phyloP scores from a whole-genome alignment of 345 rosid species.

The Populus ilicifolia region DNA sequence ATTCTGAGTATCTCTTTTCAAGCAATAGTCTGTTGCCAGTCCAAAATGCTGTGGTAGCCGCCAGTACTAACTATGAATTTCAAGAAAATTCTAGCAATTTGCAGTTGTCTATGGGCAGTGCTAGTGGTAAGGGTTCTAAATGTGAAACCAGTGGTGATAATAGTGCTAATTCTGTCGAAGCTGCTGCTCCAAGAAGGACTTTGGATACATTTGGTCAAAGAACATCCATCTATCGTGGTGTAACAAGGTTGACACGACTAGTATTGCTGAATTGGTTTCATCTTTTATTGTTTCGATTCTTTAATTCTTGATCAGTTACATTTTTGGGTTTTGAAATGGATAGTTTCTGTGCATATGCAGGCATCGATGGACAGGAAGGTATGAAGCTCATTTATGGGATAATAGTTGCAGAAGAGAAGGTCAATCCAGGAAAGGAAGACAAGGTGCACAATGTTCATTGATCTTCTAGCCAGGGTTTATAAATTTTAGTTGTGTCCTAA shows the following conservation, averaged over 20 bases:
- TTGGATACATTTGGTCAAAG: constrained; percentile 93
- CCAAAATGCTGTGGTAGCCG: constrained; percentile 40
- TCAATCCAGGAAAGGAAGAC: constrained; percentile 97
- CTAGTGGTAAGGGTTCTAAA: constrained; percentile 59
- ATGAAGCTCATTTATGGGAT: constrained; percentile 99
- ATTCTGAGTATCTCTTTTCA: constrained; percentile 57
- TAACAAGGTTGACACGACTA: constrained; percentile 60
- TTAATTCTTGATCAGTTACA: background rate
- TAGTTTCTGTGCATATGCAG: constrained; percentile 28
- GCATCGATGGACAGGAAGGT: constrained; percentile 99
- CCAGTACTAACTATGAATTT: constrained; percentile 46
- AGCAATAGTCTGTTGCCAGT: constrained; percentile 52
- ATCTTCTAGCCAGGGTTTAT: constrained; percentile 1
- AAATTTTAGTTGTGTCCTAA: background rate
- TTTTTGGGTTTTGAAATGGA: background rate
- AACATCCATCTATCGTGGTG: constrained; percentile 96
- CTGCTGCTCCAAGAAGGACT: constrained; percentile 70
- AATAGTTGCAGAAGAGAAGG: constrained; percentile 99
- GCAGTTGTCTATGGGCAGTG: constrained; percentile 88
- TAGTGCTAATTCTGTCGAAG: constrained; percentile 48
- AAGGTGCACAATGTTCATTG: constrained; percentile 41
- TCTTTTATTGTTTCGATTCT: background rate
- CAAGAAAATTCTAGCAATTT: constrained; percentile 66
- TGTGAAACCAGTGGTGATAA: constrained; percentile 65
- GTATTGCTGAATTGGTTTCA: background rate